Conservation (phyloP, 148 eudicot species). For the Rhododendron molle region DNA sequence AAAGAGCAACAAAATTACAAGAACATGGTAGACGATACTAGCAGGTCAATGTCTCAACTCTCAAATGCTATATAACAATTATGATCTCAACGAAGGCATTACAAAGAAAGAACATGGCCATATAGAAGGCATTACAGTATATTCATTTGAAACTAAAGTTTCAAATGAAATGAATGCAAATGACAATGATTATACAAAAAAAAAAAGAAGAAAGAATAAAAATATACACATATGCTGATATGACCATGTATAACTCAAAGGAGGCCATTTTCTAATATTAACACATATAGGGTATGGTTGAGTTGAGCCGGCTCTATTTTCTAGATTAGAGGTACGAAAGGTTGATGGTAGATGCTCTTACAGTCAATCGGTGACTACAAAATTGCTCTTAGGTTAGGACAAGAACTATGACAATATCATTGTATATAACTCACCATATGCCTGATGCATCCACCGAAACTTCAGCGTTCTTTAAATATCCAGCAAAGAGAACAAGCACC, state of each 20-base stretch:
- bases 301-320: no score
- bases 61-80: background rate
- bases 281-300: no score
- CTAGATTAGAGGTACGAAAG: no score
- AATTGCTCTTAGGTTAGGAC: background rate
- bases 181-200: no score
- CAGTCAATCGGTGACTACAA: no score
- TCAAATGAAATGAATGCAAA: background rate
- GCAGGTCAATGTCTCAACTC: no score
- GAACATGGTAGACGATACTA: background rate
- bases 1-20: background rate
- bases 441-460: conserved; percentile 33
- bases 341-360: no score
- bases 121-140: background rate
- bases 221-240: no score
- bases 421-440: conserved; percentile 20
- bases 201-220: no score
- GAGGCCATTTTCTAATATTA: no score
- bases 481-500: conserved; percentile 31
- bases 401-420: background rate
- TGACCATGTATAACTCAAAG: no score
- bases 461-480: conserved; percentile 37
- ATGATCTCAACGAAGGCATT: background rate
- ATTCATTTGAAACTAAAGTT: background rate
- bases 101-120: background rate